phyloP scores from a whole-genome alignment of 192 early-diverging fungal species.

The Haplosporangium gracile region DNA sequence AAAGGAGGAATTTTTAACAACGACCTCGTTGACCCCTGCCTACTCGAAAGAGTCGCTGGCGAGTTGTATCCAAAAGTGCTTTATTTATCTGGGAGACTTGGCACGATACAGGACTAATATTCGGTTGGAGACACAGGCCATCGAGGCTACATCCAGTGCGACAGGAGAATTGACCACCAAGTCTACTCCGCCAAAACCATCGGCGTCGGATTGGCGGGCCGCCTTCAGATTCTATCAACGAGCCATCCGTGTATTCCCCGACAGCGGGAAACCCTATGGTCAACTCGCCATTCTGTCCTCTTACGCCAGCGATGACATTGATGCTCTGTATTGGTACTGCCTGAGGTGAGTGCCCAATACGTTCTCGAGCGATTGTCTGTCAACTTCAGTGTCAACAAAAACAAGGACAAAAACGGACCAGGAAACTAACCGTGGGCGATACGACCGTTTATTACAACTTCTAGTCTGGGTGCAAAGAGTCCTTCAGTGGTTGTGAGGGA shows the following conservation, averaged over 20 bases:
- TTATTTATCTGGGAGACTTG: slow-evolving; percentile 68
- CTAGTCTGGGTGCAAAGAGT: slow-evolving; percentile 65
- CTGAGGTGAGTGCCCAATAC: slow-evolving; percentile 46
- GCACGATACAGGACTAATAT: slow-evolving; percentile 63
- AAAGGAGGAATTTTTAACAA: slow-evolving; percentile 15
- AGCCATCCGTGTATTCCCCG: slow-evolving; percentile 32
- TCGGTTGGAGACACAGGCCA: slow-evolving; percentile 32
- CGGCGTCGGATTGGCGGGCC: slow-evolving; percentile 37
- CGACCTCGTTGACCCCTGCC: not conserved
- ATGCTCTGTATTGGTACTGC: slow-evolving; percentile 61
- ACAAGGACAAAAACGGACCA: not conserved
- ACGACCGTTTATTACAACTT: not conserved
- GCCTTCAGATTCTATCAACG: slow-evolving; percentile 32
- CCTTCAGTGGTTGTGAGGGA: slow-evolving; percentile 63
- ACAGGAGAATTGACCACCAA: not conserved
- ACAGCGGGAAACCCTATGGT: slow-evolving; percentile 58
- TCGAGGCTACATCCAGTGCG: slow-evolving; percentile 19
- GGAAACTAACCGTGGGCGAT: not conserved
- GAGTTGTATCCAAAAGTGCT: slow-evolving; percentile 64
- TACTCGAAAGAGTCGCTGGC: slow-evolving; percentile 49
- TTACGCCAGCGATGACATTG: slow-evolving; percentile 56
- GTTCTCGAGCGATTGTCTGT: not conserved
- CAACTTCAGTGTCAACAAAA: not conserved
- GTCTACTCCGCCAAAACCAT: slow-evolving; percentile 3
- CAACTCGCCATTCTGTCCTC: slow-evolving; percentile 59